phyloP scores from a whole-genome alignment of 2,329 filamentous ascomycete genomes.

The Pseudogymnoascus sp. region DNA sequence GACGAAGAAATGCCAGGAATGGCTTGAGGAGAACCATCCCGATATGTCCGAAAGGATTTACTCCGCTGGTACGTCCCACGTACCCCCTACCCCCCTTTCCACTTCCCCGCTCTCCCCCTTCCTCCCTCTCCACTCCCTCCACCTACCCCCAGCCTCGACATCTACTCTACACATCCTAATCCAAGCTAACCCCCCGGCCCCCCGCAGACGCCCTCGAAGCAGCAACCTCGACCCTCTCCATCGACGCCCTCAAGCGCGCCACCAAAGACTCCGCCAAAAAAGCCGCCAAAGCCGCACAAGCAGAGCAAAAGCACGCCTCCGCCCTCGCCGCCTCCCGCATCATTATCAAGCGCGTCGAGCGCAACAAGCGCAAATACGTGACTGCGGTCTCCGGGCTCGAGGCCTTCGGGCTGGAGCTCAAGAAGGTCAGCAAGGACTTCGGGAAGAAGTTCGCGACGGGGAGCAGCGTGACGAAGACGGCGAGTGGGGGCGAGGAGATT shows the following conservation, averaged over 20 bases:
- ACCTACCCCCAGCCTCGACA: conserved; percentile 1
- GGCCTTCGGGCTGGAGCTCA: conserved; percentile 82
- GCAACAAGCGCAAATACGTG: conserved; percentile 96
- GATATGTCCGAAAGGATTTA: conserved; percentile 72
- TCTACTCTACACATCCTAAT: background rate
- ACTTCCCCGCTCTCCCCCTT: background rate
- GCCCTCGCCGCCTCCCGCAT: conserved; percentile 76
- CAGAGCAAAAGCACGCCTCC: conserved; percentile 74
- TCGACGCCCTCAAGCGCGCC: conserved; percentile 89
- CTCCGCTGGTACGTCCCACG: conserved; percentile 59
- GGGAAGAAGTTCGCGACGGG: conserved; percentile 99
- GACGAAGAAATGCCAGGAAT: conserved; percentile 93
- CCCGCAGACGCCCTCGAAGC: conserved; percentile 66
- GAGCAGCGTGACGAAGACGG: conserved; percentile 80
- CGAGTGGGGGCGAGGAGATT: conserved; percentile 86
- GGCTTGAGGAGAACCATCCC: conserved; percentile 70
- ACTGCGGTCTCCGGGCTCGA: conserved; percentile 89
- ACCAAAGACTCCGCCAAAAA: conserved; percentile 97
- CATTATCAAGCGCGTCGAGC: conserved; percentile 91
- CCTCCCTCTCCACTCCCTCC: background rate
- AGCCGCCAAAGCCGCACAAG: conserved; percentile 83
- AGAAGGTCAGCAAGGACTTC: conserved; percentile 93
- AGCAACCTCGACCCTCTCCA: conserved; percentile 74
- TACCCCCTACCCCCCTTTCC: background rate
- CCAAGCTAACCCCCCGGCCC: conserved; percentile 8